Percentiles rank a stretch among this genome's conserved stretches.
Conservation (phyloP, 176 grass and related monocot species). For the Bonia amplexicaulis region DNA sequence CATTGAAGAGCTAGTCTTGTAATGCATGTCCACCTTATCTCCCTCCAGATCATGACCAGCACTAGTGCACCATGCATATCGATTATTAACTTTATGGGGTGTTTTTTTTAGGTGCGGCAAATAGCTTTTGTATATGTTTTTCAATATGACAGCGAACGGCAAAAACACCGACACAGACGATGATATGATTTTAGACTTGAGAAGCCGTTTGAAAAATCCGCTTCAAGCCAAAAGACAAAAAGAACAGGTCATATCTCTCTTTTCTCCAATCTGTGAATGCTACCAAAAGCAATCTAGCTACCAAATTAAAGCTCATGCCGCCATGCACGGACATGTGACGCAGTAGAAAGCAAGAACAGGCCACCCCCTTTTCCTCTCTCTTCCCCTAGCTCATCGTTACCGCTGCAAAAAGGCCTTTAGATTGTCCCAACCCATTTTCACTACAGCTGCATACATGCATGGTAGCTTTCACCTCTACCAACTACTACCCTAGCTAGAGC, state of each 20-base stretch:
- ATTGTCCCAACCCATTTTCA: not conserved
- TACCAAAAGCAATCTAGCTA: conserved; percentile 1
- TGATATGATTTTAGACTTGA: rapidly evolving
- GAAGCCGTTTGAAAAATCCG: too few relatives aligned
- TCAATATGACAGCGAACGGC: too few relatives aligned
- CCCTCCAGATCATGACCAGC: not conserved
- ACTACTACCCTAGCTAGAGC: not conserved
- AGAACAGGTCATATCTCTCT: not conserved
- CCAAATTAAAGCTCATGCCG: not conserved
- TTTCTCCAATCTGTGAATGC: not conserved
- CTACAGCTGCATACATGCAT: too few relatives aligned
- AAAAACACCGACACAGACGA: rapidly evolving
- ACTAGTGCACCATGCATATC: not conserved
- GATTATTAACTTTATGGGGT: not conserved
- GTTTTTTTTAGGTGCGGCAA: too few relatives aligned
- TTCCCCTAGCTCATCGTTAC: not conserved
- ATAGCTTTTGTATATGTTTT: too few relatives aligned
- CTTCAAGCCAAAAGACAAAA: too few relatives aligned
- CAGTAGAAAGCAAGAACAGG: conserved; percentile 4
- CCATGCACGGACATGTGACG: not conserved
- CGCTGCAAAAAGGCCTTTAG: not conserved
- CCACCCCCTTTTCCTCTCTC: not conserved
- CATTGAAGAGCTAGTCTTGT: not conserved
- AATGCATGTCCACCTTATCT: not conserved
- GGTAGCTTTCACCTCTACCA: not conserved